Conservation (phyloP, 1,139 yeast species). For the Pichia inconspicua region DNA sequence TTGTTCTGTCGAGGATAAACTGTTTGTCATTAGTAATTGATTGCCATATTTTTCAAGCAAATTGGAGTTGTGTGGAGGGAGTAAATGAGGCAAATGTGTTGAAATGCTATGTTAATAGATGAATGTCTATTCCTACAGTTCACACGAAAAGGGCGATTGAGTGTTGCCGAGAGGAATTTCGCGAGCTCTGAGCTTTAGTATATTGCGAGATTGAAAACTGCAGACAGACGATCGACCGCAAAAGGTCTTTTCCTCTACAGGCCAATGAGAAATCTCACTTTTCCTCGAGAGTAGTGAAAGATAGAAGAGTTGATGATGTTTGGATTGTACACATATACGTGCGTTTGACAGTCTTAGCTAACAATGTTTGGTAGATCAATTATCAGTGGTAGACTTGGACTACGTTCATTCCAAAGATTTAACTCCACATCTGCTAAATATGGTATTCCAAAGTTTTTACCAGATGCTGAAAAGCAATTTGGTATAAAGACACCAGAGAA, state of each 20-base stretch:
- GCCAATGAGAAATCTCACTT: neutral
- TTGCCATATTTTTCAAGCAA: slow-evolving; percentile 2
- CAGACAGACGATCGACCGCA: neutral
- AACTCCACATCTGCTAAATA: slow-evolving; percentile 17
- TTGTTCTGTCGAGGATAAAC: slow-evolving; percentile 7
- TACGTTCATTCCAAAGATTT: slow-evolving; percentile 10
- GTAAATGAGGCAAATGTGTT: neutral
- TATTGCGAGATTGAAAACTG: no score
- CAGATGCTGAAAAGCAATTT: slow-evolving; percentile 23
- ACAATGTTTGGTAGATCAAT: slow-evolving; percentile 13
- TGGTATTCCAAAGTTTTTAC: slow-evolving; percentile 25
- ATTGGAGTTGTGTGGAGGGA: slow-evolving; percentile 2
- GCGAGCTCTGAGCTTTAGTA: no score
- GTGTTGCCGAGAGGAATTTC: no score
- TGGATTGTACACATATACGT: no score
- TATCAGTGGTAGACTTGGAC: neutral
- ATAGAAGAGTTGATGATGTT: no score
- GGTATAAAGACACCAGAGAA: slow-evolving; percentile 41
- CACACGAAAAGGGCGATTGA: neutral
- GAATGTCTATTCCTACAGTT: neutral
- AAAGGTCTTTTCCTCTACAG: neutral
- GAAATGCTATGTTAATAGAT: neutral
- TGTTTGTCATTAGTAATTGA: slow-evolving; percentile 6
- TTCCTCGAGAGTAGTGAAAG: neutral
- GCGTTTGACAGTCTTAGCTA: no score